Percentiles rank a stretch among this genome's conserved stretches.
phyloP scores from a whole-genome alignment of 495 filamentous ascomycete genomes.

The Arthonia radiata region DNA sequence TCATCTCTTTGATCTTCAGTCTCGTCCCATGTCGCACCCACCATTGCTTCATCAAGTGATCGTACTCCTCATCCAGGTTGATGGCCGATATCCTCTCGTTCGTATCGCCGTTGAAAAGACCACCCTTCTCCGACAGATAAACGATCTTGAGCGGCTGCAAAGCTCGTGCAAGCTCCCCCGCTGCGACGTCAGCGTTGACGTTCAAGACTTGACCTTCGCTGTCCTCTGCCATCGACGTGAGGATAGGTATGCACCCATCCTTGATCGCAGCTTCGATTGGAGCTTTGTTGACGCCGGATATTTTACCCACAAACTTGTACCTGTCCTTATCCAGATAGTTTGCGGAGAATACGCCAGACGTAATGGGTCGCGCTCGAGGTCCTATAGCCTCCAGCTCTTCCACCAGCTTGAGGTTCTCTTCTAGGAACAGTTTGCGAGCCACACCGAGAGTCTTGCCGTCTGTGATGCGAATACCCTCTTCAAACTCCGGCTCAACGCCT shows the following conservation, averaged over 20 bases:
- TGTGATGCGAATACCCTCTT: constrained; percentile 88
- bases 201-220: constrained; percentile 85
- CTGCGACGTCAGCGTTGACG: constrained; percentile 93
- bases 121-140: constrained; percentile 93
- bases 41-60: constrained; percentile 76
- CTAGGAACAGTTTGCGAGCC: constrained; percentile 72
- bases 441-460: constrained; percentile 87
- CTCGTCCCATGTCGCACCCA: constrained; percentile 94
- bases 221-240: constrained; percentile 94
- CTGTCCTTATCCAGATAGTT: constrained; percentile 89
- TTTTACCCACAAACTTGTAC: constrained; percentile 86
- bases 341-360: constrained; percentile 79
- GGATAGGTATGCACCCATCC: constrained; percentile 76
- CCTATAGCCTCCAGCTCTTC: constrained; percentile 80
- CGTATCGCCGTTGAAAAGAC: constrained; percentile 77
- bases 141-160: constrained; percentile 94
- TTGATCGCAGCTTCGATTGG: constrained; percentile 82
- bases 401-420: constrained; percentile 89
- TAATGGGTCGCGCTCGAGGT: constrained; percentile 74
- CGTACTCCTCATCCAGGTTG: constrained; percentile 94
- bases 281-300: constrained; percentile 74
- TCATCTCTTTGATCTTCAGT: constrained; percentile 97
- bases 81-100: constrained; percentile 93
- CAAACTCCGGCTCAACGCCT: constrained; percentile 85
- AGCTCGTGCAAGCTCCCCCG: constrained; percentile 70